phyloP scores from a whole-genome alignment of 176 grass and related monocot species.

The Microstegium vimineum region DNA sequence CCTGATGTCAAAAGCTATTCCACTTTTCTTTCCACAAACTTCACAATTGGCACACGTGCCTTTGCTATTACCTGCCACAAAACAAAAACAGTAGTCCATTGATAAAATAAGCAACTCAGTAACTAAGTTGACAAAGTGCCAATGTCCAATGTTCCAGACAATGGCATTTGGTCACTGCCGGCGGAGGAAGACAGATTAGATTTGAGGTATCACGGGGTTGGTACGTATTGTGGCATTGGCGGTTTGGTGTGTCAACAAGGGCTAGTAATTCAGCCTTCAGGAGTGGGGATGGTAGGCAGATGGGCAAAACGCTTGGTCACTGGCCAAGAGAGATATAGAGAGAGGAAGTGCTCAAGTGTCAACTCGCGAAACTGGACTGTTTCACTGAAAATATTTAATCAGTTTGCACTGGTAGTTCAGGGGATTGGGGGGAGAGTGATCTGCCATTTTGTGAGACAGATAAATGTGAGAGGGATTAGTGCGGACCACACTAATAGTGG shows the following conservation, averaged over 20 bases:
- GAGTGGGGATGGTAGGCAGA: not conserved
- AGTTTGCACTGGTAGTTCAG: too few relatives aligned
- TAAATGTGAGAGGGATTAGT: not conserved
- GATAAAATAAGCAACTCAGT: not conserved
- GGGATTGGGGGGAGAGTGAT: too few relatives aligned
- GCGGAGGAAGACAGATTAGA: not conserved
- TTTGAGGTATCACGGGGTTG: not conserved
- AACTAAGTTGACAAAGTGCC: not conserved
- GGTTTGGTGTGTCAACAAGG: not conserved
- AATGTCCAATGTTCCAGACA: not conserved
- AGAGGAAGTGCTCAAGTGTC: too few relatives aligned
- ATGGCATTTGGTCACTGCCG: not conserved
- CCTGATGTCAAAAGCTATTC: slow-evolving; percentile 95
- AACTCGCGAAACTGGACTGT: not conserved
- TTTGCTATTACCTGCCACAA: slow-evolving; percentile 86
- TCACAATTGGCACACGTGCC: slow-evolving; percentile 97
- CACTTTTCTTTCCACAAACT: slow-evolving; percentile 90
- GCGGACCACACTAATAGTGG: not conserved
- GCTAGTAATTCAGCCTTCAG: not conserved
- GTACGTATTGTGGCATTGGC: not conserved
- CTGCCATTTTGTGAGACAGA: too few relatives aligned
- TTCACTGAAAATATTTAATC: not conserved
- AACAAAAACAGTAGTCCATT: slow-evolving; percentile 22
- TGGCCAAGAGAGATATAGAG: not conserved
- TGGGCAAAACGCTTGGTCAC: not conserved